These are phyloP conservation scores for Staphylotrichum longicolle DNA, from an alignment of 495 filamentous ascomycete species.

Conservation along the genomic window DNA sequence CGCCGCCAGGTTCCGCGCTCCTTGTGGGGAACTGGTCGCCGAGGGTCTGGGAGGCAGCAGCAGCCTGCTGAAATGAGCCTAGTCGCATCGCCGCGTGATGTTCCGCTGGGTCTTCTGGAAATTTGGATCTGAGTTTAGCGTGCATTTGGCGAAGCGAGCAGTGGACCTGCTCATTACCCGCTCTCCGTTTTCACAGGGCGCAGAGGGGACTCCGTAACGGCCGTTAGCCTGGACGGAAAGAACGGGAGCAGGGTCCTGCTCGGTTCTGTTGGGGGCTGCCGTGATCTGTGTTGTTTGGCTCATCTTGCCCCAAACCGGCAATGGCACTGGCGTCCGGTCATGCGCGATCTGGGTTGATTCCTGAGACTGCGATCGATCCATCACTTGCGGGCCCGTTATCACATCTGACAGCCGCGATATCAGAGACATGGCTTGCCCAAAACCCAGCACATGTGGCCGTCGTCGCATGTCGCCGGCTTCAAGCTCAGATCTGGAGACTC, in stretches of 20 bases:
- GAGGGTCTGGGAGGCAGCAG: slow-evolving; percentile 9
- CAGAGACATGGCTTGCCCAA: slow-evolving; percentile 17
- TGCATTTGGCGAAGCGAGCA: slow-evolving; percentile 16
- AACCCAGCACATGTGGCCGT: background rate
- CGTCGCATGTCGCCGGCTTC: background rate
- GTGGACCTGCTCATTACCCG: slow-evolving; percentile 12
- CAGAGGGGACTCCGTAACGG: background rate
- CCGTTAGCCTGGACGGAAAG: slow-evolving; percentile 1
- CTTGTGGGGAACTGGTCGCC: slow-evolving; percentile 15
- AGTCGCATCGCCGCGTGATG: slow-evolving; percentile 23
- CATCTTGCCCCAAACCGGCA: slow-evolving; percentile 16
- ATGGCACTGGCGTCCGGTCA: background rate
- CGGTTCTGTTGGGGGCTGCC: background rate
- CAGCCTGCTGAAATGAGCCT: slow-evolving; percentile 16
- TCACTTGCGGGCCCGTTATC: slow-evolving; percentile 4
- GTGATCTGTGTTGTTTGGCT: slow-evolving; percentile 5
- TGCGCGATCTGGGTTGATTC: slow-evolving; percentile 18
- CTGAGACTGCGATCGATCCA: slow-evolving; percentile 15
- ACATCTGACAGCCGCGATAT: slow-evolving; percentile 9
- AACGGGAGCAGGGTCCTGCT: no score
- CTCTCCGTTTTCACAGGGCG: background rate
- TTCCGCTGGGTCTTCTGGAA: slow-evolving; percentile 24
- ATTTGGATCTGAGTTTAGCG: slow-evolving; percentile 25
- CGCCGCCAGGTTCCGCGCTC: slow-evolving; percentile 5
- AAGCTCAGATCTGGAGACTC: background rate